Percentiles rank a stretch among this genome's conserved stretches.
These are phyloP conservation scores for Casuarina equisetifolia DNA, from an alignment of 306 rosid species.

Conservation along the genomic window DNA sequence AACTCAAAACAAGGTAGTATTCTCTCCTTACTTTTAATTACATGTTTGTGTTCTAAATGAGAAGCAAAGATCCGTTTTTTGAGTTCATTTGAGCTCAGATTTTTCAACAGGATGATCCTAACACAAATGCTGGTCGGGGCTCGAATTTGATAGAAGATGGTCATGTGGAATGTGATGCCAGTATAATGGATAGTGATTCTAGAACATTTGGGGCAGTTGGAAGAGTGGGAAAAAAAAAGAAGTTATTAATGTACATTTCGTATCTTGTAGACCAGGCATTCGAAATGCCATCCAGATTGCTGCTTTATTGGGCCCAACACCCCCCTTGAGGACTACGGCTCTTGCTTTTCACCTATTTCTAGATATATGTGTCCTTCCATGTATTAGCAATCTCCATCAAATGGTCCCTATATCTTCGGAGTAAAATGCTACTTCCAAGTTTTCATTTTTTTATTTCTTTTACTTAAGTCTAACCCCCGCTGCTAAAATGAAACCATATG, in stretches of 20 bases:
- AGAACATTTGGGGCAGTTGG: slow-evolving; percentile 95
- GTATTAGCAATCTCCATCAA: neutral
- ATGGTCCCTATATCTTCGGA: neutral
- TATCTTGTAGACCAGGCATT: slow-evolving; percentile 86
- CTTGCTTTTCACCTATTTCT: neutral
- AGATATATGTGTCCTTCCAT: neutral
- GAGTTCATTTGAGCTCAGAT: too few relatives aligned
- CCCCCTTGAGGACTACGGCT: slow-evolving; percentile 40
- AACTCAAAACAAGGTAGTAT: too few relatives aligned
- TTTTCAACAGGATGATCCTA: slow-evolving; percentile 47
- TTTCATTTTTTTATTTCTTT: slow-evolving; percentile 11
- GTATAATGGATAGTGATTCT: slow-evolving; percentile 79
- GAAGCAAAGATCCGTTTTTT: too few relatives aligned
- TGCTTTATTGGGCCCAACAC: slow-evolving; percentile 77
- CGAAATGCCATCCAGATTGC: slow-evolving; percentile 88
- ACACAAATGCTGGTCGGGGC: slow-evolving; percentile 89
- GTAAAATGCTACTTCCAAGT: neutral
- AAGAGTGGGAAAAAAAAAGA: slow-evolving; percentile 36
- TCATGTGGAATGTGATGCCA: slow-evolving; percentile 84
- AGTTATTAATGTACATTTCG: slow-evolving; percentile 26
- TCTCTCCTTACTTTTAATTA: too few relatives aligned
- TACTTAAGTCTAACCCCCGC: slow-evolving; percentile 8
- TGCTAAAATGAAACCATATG: slow-evolving; percentile 9
- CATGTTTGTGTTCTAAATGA: too few relatives aligned
- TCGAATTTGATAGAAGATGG: slow-evolving; percentile 92